phyloP scores from a whole-genome alignment of 2,329 filamentous ascomycete genomes.

The Colletotrichum godetiae region DNA sequence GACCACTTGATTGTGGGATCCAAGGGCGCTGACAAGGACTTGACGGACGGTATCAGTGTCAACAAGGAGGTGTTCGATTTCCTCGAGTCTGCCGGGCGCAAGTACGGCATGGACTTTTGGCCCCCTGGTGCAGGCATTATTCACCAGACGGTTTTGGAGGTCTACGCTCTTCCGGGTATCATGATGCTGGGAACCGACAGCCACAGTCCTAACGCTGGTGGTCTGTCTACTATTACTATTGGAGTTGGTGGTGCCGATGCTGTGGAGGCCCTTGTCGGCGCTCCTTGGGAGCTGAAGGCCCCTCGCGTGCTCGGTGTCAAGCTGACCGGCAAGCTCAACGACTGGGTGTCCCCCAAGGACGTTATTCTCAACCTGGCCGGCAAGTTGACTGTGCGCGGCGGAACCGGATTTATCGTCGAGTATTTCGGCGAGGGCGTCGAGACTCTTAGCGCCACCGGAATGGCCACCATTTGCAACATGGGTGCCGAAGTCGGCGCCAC shows the following conservation, averaged over 20 bases:
- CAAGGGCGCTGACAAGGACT: conserved; percentile 86
- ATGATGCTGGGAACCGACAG: conserved; percentile 99
- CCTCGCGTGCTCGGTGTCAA: conserved; percentile 89
- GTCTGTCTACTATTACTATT: conserved; percentile 92
- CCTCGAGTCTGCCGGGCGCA: conserved; percentile 89
- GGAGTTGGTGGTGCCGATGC: conserved; percentile 97
- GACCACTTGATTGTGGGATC: conserved; percentile 99
- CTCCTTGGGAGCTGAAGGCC: conserved; percentile 97
- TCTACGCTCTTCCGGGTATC: conserved; percentile 94
- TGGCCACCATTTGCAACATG: conserved; percentile 94
- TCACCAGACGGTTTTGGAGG: conserved; percentile 97
- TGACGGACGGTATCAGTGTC: conserved; percentile 85
- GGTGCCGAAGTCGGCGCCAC: conserved; percentile 93
- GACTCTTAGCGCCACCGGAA: conserved; percentile 89
- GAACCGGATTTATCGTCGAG: conserved; percentile 94
- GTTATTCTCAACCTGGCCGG: conserved; percentile 92
- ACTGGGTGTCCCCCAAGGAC: conserved; percentile 96
- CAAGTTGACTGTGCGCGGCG: conserved; percentile 89
- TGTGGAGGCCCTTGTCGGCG: conserved; percentile 94
- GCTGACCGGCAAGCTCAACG: conserved; percentile 83
- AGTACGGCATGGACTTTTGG: conserved; percentile 96
- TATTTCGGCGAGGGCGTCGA: conserved; percentile 93
- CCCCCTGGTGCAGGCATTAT: conserved; percentile 94
- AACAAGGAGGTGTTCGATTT: conserved; percentile 99
- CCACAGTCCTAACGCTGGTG: conserved; percentile 97